Evolutionary conservation across 495 filamentous ascomycete genomes (phyloP), one percentile per base, ranked within the genome.

Genomic region (Friedmanniomyces simplex): DNA sequence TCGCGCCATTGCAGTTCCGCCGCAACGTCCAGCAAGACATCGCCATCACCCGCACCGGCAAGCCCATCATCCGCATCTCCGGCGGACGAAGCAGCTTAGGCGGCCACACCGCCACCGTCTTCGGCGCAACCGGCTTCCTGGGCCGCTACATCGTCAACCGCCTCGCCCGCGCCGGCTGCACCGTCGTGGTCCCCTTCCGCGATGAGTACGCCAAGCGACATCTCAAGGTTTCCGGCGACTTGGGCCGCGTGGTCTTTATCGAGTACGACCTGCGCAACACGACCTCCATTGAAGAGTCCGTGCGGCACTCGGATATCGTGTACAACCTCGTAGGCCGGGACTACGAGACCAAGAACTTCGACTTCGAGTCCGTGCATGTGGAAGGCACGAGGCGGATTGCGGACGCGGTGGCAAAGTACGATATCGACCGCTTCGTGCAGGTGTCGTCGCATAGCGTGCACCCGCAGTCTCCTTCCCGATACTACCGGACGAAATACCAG

Each of bases 171-270:
- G 20, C 57, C 12, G 61, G 61, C 14, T 55, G 88, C 72, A 95
- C 84, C 47, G 91, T 97, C 46, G 81, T 99, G 46, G 71, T 97
- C 56, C 93, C 93, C 46, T 99, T 82, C 79, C 84, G 93, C 32
- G 93, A 99, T 75, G 94, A 97, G 74, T 96, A 96, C 90, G 76
- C 83, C 55, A 97, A 96, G 81, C 85, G 93, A 63, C 90, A 97
- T 74, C 76, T 99, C 69, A 99, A 96, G 74, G 81, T 95, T 52
- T 79, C 89, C 39, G 93, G 93, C 72, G 93, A 99, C 77, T 77
- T 99, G 43, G 93, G 93, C 50, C 80, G 85, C 59, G 81, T 99
- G 39, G 74, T 85, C 61, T 95, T 97, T 72, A 78, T 91, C 64
- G 93, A 98, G 82, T 93, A 86, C 73, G 93, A 98, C 69, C 78